Base-by-base conservation (phyloP, 1,139 yeast genomes). In the Taphrina wiesneri region DNA sequence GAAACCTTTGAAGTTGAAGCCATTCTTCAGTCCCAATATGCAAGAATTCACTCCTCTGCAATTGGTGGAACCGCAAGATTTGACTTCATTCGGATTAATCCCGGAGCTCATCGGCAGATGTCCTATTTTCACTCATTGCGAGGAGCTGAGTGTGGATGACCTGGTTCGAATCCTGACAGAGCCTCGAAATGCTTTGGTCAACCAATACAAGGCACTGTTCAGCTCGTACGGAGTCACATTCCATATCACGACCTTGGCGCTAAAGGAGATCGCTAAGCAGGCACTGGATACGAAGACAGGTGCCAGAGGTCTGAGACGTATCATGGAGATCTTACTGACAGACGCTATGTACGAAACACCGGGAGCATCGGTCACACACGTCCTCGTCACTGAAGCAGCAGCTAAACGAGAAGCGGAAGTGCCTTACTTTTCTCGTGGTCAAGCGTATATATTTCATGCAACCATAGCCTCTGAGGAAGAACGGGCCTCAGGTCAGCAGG, bases 31-130 rank as follows among this genome's bases (percentile, higher is more conserved):
- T 26, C 59, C 49, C 1, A 54, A 54, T 28, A 36, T 34, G 9
- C 46, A 54, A 7, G 59, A 54, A 25, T 54, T 54, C 25, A 54
- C 59, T 13, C 59, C 59, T 13, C 36, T 54, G 32, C 59, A 54
- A 19, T 26, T 54, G 19, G 59, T 54, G 3, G 59, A 82, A 0
- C 82, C 85, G 2, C 78, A 79, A 49, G 86, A 83, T 70, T 71
- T 83, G 43, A 78, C 79, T 0, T 70, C 78, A 30, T 83, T 74
- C 72, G 86, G 86, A 1, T 49, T 83, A 72, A 82, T 83, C 34
- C 86, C 86, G 0, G 86, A 83, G 70, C 73, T 83, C 15, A 77
- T 82, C 26, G 86, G 86, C 2, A 75, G 86, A 70, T 81, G 83
- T 11, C 86, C 86, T 1, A 76, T 82, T 1, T 75, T 83, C 2